Base-by-base conservation (phyloP, 805 yeast species). In the Torulaspora gathmanii region DNA sequence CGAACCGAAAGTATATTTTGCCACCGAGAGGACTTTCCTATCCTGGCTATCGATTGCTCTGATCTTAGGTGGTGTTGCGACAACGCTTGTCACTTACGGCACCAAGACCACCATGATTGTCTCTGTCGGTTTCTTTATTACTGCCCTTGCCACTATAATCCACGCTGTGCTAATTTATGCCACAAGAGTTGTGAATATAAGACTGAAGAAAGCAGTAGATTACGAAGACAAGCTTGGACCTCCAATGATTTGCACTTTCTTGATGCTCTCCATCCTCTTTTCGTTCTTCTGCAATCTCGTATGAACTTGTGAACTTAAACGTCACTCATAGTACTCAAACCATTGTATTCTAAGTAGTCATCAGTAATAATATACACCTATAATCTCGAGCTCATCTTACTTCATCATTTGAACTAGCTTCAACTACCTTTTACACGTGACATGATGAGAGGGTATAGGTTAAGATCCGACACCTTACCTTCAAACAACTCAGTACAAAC, bases 1-100 rank as follows among this genome's bases (percentile, higher is more conserved):
- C 29, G 99, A 93, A 68, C 99, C 99, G 47, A 93, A 93, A 70
- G 99, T 93, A n/a, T 93, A 93, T 65, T 93, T 93, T 68, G 99
- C 99, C 5, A 88, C 95, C 19, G 99, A 93, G 67, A 80, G 99
- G 70, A 93, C 99, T 0, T 91, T 82, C 61, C 73, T 93, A 51
- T 79, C 95, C 33, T 93, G 99, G 99, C 70, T 91, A 45, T 90
- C 95, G 33, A 87, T 93, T 55, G 86, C 93, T 7, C 79, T 93
- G 73, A 72, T 91, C 34, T 73, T 93, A 46, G 89, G 93, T 35
- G 95, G 91, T 38, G 85, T 95, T 33, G 95, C 96, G 1, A 85
- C 89, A 7, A 77, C 95, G 0, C 73, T 93, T 54, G 71, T 91
- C 55, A 85, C 86, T 52, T 93, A 84, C 67, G 98, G 99, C 53